phyloP scores from a whole-genome alignment of 495 filamentous ascomycete genomes.

The Sordaria brevicollis region DNA sequence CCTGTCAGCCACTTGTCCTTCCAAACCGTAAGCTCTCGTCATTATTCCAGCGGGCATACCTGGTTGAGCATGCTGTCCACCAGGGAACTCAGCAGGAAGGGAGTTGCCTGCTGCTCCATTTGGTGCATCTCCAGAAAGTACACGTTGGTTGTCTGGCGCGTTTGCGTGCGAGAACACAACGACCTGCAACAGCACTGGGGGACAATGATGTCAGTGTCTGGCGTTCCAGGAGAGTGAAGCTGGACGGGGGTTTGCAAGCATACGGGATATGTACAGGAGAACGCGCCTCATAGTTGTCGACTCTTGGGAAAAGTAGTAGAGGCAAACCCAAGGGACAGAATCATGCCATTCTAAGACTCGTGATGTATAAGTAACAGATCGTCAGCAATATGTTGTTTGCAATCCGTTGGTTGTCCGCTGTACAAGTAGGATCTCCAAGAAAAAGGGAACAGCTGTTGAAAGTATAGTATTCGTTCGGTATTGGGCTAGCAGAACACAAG shows the following conservation, averaged over 20 bases:
- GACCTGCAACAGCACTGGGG: slow-evolving; percentile 37
- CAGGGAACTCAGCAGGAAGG: slow-evolving; percentile 19
- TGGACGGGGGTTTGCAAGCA: slow-evolving; percentile 4
- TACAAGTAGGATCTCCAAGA: neutral
- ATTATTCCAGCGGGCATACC: slow-evolving; percentile 9
- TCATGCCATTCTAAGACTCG: neutral
- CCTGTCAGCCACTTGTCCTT: slow-evolving; percentile 3
- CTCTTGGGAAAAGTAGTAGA: slow-evolving; percentile 10
- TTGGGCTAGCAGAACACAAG: neutral
- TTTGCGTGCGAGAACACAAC: slow-evolving; percentile 22
- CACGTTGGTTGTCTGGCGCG: slow-evolving; percentile 21
- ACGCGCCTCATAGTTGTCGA: slow-evolving; percentile 28
- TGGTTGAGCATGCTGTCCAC: slow-evolving; percentile 14
- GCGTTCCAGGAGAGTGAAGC: neutral
- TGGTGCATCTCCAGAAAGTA: slow-evolving; percentile 16
- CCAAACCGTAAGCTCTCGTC: neutral
- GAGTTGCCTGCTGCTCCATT: slow-evolving; percentile 14
- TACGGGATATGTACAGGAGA: slow-evolving; percentile 33
- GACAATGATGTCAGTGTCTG: slow-evolving; percentile 12
- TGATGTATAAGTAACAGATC: neutral
- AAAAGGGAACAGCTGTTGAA: neutral
- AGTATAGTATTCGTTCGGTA: neutral
- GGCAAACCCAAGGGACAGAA: neutral
- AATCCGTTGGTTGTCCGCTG: neutral
- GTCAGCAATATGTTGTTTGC: neutral